These are phyloP conservation scores for Zygnema circumcarinatum DNA, from an alignment of 139 green algal genomes.

Conservation along the genomic window DNA sequence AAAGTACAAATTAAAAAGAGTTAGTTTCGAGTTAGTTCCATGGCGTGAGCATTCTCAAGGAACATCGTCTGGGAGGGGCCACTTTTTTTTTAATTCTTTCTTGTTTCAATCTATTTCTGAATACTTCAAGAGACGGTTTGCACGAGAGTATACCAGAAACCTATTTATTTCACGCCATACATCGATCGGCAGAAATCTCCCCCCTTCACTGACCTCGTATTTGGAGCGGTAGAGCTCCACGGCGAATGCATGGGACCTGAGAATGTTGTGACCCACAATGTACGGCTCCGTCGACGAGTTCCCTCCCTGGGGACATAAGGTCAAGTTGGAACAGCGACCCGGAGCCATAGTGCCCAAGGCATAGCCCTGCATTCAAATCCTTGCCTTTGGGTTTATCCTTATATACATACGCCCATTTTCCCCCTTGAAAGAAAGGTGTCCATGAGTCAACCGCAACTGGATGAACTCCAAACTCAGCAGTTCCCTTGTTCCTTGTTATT, in stretches of 20 bases:
- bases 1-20: too few species aligned
- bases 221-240: conserved; percentile 59
- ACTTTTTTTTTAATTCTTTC: too few species aligned
- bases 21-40: too few species aligned
- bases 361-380: conserved; percentile 19
- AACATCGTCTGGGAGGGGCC: too few species aligned
- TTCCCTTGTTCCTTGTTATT: too few species aligned
- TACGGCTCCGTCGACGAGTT: conserved; percentile 61
- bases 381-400: neutral
- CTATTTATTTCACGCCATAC: too few species aligned
- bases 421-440: neutral
- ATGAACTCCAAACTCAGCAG: neutral
- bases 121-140: too few species aligned
- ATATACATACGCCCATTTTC: neutral
- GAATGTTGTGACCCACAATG: conserved; percentile 64
- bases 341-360: conserved; percentile 8
- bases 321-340: conserved; percentile 39
- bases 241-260: conserved; percentile 63
- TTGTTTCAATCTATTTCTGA: too few species aligned
- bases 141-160: too few species aligned
- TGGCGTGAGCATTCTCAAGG: too few species aligned
- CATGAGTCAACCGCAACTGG: too few species aligned
- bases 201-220: conserved; percentile 59
- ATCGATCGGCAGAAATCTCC: too few species aligned
- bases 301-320: conserved; percentile 16